Evolutionary conservation across 2,329 filamentous ascomycete genomes (phyloP).

Genomic region (Botrytis tulipae): DNA sequence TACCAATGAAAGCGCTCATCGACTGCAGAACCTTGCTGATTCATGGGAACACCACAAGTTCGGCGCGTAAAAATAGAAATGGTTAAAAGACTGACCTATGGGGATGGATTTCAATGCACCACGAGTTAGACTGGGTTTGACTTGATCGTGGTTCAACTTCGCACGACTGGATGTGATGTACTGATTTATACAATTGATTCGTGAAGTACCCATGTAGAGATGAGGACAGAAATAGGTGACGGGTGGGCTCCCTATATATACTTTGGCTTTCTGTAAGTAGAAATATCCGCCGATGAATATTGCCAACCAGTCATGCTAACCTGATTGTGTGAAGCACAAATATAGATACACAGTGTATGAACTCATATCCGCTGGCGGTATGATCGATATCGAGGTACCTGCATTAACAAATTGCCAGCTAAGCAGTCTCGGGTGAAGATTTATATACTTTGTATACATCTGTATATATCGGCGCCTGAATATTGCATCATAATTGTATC

Average conservation of each 20-base stretch:
- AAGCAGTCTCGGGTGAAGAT: neutral
- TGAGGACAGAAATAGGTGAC: neutral
- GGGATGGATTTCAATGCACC: neutral
- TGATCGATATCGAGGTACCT: neutral
- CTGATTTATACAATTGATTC: neutral
- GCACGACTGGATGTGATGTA: slow-evolving; percentile 20
- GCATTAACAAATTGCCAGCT: neutral
- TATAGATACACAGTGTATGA: neutral
- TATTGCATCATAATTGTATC: neutral
- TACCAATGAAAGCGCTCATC: slow-evolving; percentile 14
- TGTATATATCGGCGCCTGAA: neutral
- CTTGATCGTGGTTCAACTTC: neutral
- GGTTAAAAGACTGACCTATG: neutral
- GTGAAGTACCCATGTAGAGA: slow-evolving; percentile 10
- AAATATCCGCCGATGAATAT: neutral
- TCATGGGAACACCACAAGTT: slow-evolving; percentile 1
- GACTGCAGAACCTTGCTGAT: slow-evolving; percentile 15
- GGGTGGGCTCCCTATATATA: slow-evolving; percentile 6
- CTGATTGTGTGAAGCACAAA: neutral
- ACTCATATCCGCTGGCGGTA: slow-evolving; percentile 1
- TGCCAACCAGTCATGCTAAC: neutral
- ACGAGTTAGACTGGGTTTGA: slow-evolving; percentile 14
- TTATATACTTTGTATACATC: neutral
- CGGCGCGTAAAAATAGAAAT: slow-evolving; percentile 22
- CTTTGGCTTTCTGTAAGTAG: slow-evolving; percentile 3